Percentiles rank a stretch among this genome's conserved stretches.
These are phyloP conservation scores for Lactarius vividus DNA, from an alignment of 768 basidiomycete species.

Conservation along the genomic window DNA sequence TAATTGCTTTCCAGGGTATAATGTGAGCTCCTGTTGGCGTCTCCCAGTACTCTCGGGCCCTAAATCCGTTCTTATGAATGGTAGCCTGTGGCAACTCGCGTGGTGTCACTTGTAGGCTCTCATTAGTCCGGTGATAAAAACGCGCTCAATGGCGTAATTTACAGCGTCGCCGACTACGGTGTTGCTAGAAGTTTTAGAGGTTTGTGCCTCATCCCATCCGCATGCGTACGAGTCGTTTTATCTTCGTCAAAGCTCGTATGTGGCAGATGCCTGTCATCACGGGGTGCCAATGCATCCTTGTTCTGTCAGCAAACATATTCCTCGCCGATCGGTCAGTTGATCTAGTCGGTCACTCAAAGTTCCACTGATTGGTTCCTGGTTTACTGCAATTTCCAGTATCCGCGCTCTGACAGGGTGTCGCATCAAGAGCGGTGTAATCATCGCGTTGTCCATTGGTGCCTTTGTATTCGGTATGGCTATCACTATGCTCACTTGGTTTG, in stretches of 20 bases:
- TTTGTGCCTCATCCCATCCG: background rate
- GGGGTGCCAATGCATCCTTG: background rate
- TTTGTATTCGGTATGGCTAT: background rate
- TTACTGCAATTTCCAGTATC: background rate
- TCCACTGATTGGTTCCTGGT: background rate
- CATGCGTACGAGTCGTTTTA: background rate
- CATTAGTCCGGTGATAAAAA: background rate
- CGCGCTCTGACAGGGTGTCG: background rate
- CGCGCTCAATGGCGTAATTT: background rate
- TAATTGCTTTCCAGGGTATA: background rate
- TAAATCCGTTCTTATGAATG: background rate
- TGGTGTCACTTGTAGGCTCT: conserved; percentile 3
- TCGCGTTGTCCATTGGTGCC: background rate
- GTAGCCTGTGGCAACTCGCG: background rate
- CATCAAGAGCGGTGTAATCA: background rate
- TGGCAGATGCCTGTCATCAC: background rate
- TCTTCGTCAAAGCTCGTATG: background rate
- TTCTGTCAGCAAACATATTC: conserved; percentile 7
- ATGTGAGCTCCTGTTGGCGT: background rate
- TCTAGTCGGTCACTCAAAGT: background rate
- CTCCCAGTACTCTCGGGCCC: background rate
- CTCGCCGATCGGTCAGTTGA: conserved; percentile 1
- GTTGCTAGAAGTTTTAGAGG: background rate
- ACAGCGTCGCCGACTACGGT: background rate
- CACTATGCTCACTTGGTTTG: background rate